Conservation (phyloP, 352 stramenopile genomes). For the Phytophthora multivora region DNA sequence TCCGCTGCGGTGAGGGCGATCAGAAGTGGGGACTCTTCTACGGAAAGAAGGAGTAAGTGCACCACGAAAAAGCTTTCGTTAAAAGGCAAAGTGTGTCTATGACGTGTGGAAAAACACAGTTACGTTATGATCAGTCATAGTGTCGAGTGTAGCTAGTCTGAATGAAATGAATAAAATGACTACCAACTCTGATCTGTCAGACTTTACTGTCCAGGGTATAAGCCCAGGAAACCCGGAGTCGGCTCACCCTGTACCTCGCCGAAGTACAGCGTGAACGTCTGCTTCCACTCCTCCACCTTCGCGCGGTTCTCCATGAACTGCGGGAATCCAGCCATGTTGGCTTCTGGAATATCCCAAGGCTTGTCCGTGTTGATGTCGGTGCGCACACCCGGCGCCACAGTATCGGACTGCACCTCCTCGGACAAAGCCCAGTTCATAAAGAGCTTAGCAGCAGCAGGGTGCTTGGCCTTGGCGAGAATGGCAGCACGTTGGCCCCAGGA, state of each 20-base stretch:
- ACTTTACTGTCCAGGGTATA: constrained; percentile 41
- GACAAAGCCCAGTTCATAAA: constrained; percentile 61
- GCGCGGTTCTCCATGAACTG: constrained; percentile 59
- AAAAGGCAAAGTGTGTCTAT: too few relatives aligned
- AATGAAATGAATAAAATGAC: constrained; percentile 13
- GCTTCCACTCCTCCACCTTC: constrained; percentile 40
- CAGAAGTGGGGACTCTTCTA: constrained; percentile 84
- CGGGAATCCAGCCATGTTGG: constrained; percentile 34
- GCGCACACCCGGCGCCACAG: constrained; percentile 31
- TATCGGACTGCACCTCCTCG: constrained; percentile 34
- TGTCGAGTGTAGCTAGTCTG: not conserved
- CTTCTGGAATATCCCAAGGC: constrained; percentile 38
- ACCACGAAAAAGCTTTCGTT: too few relatives aligned
- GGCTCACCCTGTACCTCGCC: constrained; percentile 52
- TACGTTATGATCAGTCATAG: not conserved
- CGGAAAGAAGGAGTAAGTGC: constrained; percentile 51
- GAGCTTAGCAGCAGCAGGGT: constrained; percentile 53
- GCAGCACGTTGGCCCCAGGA: constrained; percentile 52
- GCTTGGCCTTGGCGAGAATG: constrained; percentile 56
- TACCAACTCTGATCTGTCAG: not conserved
- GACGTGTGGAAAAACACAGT: not conserved
- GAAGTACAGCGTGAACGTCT: constrained; percentile 60
- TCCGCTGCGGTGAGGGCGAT: constrained; percentile 67
- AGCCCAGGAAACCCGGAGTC: constrained; percentile 38
- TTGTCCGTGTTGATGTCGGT: constrained; percentile 44